Evolutionary conservation across 768 basidiomycete genomes (phyloP).

Genomic region (Collybiopsis confluens): DNA sequence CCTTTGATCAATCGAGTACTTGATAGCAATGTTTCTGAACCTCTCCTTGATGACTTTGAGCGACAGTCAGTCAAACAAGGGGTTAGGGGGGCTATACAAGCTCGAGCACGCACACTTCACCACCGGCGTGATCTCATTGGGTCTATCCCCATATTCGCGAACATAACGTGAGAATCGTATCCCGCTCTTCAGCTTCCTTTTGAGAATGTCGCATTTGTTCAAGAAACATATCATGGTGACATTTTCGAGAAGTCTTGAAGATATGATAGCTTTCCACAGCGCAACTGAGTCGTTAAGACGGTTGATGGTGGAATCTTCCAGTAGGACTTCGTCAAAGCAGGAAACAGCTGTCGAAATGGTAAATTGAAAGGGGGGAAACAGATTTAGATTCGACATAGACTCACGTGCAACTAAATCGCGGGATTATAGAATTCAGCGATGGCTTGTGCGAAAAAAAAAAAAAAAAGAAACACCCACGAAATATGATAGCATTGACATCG

Average conservation of each 20-base stretch:
- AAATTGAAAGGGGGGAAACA: no score
- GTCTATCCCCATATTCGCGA: slow-evolving; percentile 56
- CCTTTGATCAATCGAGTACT: slow-evolving; percentile 45
- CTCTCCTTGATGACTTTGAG: slow-evolving; percentile 42
- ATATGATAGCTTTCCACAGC: slow-evolving; percentile 63
- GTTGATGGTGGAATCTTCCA: slow-evolving; percentile 62
- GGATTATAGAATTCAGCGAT: no score
- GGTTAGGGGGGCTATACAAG: neutral
- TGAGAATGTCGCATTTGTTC: slow-evolving; percentile 69
- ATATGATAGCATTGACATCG: slow-evolving; percentile 71
- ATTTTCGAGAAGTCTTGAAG: slow-evolving; percentile 51
- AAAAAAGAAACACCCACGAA: no score
- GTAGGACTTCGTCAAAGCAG: slow-evolving; percentile 41
- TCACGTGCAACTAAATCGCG: neutral
- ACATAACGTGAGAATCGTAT: slow-evolving; percentile 49
- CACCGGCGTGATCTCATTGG: slow-evolving; percentile 51
- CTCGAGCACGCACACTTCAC: slow-evolving; percentile 47
- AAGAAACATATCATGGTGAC: slow-evolving; percentile 68
- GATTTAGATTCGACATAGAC: no score
- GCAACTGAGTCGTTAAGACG: slow-evolving; percentile 69
- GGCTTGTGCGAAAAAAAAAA: no score
- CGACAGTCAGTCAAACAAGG: neutral
- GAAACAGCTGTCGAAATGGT: no score
- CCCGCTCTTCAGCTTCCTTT: slow-evolving; percentile 42
- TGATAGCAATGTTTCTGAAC: slow-evolving; percentile 40